Evolutionary conservation across 257 asterid species (phyloP).

Genomic region (Solanum bulbocastanum): DNA sequence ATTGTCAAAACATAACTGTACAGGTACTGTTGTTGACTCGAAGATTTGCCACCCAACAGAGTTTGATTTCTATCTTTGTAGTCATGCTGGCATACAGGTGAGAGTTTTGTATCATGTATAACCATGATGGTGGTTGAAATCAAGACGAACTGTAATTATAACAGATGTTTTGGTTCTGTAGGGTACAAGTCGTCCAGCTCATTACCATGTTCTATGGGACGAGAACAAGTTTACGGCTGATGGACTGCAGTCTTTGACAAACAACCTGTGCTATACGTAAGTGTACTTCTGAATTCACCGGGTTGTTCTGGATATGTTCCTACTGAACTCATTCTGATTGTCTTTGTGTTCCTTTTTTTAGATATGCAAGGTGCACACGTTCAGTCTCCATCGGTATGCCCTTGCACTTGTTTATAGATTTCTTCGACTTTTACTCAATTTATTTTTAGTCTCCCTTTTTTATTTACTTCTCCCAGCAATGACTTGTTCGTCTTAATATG

Average conservation of each 20-base stretch:
- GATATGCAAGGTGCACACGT: conserved; percentile 93
- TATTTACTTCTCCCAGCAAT: neutral
- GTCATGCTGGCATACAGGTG: conserved; percentile 98
- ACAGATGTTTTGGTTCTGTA: conserved; percentile 1
- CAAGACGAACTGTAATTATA: neutral
- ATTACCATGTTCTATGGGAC: conserved; percentile 92
- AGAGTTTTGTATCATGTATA: neutral
- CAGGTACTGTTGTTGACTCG: conserved; percentile 95
- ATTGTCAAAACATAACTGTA: neutral
- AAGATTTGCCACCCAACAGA: conserved; percentile 96
- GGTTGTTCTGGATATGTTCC: neutral
- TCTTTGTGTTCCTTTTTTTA: conserved; percentile 11
- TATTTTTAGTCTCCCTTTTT: neutral
- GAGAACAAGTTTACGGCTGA: conserved; percentile 89
- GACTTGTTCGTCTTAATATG: neutral
- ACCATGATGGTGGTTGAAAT: neutral
- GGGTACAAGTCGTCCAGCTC: conserved; percentile 95
- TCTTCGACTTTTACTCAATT: neutral
- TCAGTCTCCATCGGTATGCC: conserved; percentile 85
- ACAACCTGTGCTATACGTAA: conserved; percentile 93
- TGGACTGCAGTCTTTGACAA: conserved; percentile 67
- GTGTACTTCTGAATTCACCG: neutral
- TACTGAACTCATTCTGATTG: neutral
- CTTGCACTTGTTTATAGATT: neutral
- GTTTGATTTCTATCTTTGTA: conserved; percentile 90